These are phyloP conservation scores for Plantago major DNA, from an alignment of 257 asterid species.

Conservation along the genomic window DNA sequence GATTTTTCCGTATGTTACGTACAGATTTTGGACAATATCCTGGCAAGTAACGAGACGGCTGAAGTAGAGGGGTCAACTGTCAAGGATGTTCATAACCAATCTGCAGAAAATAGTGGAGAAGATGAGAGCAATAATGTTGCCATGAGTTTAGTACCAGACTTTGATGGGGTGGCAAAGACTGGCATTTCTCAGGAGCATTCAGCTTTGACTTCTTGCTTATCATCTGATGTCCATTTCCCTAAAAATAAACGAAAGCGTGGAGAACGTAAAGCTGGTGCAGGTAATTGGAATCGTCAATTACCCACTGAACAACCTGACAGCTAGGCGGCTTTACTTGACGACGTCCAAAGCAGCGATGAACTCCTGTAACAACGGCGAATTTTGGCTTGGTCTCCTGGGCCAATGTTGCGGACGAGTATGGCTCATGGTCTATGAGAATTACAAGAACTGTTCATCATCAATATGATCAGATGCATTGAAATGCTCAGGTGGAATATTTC, in stretches of 20 bases:
- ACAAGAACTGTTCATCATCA: too few relatives aligned
- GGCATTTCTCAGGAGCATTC: conserved; percentile 30
- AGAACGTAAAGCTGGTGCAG: conserved; percentile 73
- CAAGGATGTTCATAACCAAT: conserved; percentile 26
- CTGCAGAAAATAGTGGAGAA: conserved; percentile 36
- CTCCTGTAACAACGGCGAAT: too few relatives aligned
- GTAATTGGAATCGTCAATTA: conserved; percentile 60
- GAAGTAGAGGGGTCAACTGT: conserved; percentile 42
- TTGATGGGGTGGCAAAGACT: conserved; percentile 23
- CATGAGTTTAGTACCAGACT: conserved; percentile 23
- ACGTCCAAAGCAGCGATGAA: background rate
- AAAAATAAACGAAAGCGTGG: conserved; percentile 79
- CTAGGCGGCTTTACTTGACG: conserved; percentile 19
- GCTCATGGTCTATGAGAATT: too few relatives aligned
- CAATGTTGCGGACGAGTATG: too few relatives aligned
- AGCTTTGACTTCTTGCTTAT: conserved; percentile 36
- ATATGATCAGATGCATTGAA: too few relatives aligned
- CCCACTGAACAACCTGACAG: conserved; percentile 50
- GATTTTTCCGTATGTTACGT: conserved; percentile 1
- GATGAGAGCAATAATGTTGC: conserved; percentile 45
- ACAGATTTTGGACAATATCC: conserved; percentile 81
- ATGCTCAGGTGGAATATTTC: too few relatives aligned
- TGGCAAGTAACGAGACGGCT: conserved; percentile 50
- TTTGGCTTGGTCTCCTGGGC: too few relatives aligned
- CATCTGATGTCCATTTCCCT: conserved; percentile 56